Base-by-base conservation (phyloP, 306 rosid species). In the Senna tora region DNA sequence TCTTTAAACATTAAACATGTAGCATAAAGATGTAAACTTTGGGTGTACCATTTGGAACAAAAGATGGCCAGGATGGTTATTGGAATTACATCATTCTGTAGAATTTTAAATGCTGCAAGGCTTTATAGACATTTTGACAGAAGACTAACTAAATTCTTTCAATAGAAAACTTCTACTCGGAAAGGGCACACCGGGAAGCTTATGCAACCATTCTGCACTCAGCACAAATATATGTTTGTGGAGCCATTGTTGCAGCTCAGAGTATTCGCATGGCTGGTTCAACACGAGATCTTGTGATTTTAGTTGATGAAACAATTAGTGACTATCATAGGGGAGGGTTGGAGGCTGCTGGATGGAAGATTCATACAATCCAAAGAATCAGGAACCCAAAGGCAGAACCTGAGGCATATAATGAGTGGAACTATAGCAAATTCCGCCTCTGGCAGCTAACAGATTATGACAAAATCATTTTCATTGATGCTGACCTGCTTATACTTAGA, bases 221-320 rank as follows among this genome's bases (percentile, higher is more conserved):
- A 15, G 92, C 89, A 7, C 82, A 87, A 22, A 49, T 80, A 30
- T 87, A 87, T 72, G 92, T 87, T 47, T 87, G 92, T 72, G 92
- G 92, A 36, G 92, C 92, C 67, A 87, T 84, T 36, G 52, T 84
- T 7, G 87, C 89, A 5, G 89, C 89, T 69, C 92, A 85, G 71
- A 87, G 92, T 69, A 87, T 87, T 66, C 87, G 87, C 51, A 84
- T 85, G 89, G 71, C 89, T 58, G 89, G 89, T 63, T 87, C 92
- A 22, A 87, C 85, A 1, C 76, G 92, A 12, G 92, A 87, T 78
- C 81, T 87, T 54, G 84, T 87, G 39, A 87, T 85, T 60, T 80
- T 87, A 67, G 87, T 87, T 28, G 92, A 87, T 55, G 87, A 87
- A 61, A 75, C 86, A 52, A 87, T 87, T 47, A 78, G 75, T 1